A percentile compares a stretch with the other conserved stretches of the same genome.
These are phyloP conservation scores for Ganoderma resinaceum DNA, from an alignment of 1,284 basidiomycete species.

Conservation along the genomic window DNA sequence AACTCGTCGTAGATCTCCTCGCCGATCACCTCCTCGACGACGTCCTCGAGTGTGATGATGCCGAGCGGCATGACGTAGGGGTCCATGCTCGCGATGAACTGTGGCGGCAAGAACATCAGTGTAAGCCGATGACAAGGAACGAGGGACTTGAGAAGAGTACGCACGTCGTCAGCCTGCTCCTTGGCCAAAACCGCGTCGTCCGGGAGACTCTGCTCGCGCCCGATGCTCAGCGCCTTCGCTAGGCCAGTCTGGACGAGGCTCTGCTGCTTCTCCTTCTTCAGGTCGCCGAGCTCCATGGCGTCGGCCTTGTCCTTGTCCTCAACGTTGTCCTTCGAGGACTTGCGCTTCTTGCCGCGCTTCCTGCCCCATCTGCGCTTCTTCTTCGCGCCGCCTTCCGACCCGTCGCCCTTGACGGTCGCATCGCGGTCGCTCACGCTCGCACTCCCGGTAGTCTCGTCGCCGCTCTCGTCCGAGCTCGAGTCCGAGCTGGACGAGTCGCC, in stretches of 20 bases:
- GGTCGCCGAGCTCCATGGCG: conserved; percentile 26
- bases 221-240: conserved; percentile 41
- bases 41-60: conserved; percentile 93
- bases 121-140: neutral
- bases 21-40: conserved; percentile 89
- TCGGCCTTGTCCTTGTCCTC: conserved; percentile 13
- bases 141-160: conserved; percentile 23
- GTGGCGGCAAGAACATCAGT: conserved; percentile 1
- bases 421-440: conserved; percentile 22
- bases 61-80: conserved; percentile 81
- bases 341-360: conserved; percentile 30
- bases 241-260: conserved; percentile 27
- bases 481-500: conserved; percentile 53
- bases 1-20: conserved; percentile 93
- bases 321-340: conserved; percentile 19
- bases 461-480: conserved; percentile 40
- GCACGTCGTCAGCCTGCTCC: conserved; percentile 69
- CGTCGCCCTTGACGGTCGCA: too few relatives aligned
- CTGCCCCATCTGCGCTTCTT: conserved; percentile 28
- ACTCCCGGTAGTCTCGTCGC: conserved; percentile 41
- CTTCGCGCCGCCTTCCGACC: conserved; percentile 18
- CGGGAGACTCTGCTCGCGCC: conserved; percentile 81
- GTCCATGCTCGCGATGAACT: conserved; percentile 79
- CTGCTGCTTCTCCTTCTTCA: conserved; percentile 25
- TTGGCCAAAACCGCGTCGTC: conserved; percentile 80